Base-by-base conservation (phyloP, 768 basidiomycete genomes). In the Naganishia vaughanmartiniae region DNA sequence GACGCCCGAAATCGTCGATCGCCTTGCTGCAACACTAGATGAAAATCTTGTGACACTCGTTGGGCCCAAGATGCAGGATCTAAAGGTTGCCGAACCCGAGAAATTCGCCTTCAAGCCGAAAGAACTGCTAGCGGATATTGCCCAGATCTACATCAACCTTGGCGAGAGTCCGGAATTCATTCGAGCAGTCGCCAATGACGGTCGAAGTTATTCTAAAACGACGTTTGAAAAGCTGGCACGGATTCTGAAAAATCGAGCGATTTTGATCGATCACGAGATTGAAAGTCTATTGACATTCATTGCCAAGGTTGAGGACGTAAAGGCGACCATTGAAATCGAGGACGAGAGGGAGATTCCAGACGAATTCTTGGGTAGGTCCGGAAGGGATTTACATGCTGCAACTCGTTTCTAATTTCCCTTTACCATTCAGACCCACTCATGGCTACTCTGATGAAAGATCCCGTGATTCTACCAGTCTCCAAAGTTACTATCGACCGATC, bases 1-100 rank as follows among this genome's bases (percentile, higher is more conserved):
- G 87, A 90, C 92, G 82, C 89, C 91, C 10, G 96, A 99, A 82
- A 97, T 99, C 56, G 91, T 98, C 65, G 90, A 94, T 79, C 87
- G 90, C 42, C 85, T 99, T 19, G 96, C 96, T 3, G 94, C 94
- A 0, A 75, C 75, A 6, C 82, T 99, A 76, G 91, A 96, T 78
- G 93, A 93, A 83, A 97, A 98, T 77, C 84, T 99, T 24, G 88
- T 89, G 58, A 89, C 88, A 1, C 87, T 99, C 28, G 91, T 89
- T 54, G 96, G 96, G 0, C 93, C 94, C 5, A 88, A 87, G 73
- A 94, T 89, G 82, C 87, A 89, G 73, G 90, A 95, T 45, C 86
- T 99, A 15, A 88, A 86, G 71, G 92, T 98, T 70, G 85, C 88
- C 71, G 89, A 96, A 65, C 87, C 88, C 9, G 90, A 94, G 75